A percentile compares a stretch with the other conserved stretches of the same genome.
These are phyloP conservation scores for Groenewaldozyma sp. DNA, from an alignment of 1,139 yeast species.

Conservation along the genomic window DNA sequence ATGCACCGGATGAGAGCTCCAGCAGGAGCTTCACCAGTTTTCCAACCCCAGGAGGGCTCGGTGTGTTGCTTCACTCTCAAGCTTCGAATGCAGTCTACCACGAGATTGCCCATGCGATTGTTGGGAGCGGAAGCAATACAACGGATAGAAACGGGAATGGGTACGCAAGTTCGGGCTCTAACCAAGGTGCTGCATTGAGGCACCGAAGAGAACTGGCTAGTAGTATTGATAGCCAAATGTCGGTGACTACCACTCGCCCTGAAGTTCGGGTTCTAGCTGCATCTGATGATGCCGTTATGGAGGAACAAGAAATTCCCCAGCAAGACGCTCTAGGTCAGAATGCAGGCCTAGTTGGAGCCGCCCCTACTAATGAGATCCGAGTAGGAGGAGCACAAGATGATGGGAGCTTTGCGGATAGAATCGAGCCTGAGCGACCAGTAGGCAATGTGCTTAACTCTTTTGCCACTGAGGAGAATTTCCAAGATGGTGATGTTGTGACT, in stretches of 20 bases:
- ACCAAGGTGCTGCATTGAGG: background rate
- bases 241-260: no score
- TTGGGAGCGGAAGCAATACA: background rate
- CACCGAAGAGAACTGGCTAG: no score
- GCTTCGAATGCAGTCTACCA: constrained; percentile 20
- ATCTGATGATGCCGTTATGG: background rate
- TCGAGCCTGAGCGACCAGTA: background rate
- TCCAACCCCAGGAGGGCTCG: background rate
- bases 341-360: background rate
- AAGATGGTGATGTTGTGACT: background rate
- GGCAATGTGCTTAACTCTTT: background rate
- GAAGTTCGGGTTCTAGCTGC: no score
- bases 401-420: background rate
- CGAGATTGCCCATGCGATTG: constrained; percentile 11
- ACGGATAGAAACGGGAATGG: no score
- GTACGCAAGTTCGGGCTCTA: background rate
- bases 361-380: background rate
- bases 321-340: background rate
- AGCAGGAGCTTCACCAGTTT: no score
- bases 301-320: background rate
- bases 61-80: constrained; percentile 17
- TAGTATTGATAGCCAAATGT: no score
- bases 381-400: background rate
- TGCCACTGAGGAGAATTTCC: background rate
- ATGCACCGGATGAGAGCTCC: background rate